phyloP scores from a whole-genome alignment of 2,329 filamentous ascomycete species.

The Nemania abortiva region DNA sequence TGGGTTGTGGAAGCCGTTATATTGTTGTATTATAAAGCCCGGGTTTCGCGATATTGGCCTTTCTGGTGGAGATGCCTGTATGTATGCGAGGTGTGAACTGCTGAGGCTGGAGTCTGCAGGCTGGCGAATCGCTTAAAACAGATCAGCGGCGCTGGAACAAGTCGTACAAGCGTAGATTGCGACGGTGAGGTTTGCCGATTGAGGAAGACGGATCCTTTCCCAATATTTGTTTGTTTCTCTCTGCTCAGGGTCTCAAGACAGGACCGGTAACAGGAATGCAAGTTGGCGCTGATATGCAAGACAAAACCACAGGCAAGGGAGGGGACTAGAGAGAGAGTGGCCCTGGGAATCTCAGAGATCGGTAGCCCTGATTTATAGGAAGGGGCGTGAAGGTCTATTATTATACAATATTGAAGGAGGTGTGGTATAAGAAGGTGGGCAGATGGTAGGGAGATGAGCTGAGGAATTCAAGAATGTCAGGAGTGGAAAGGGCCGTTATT shows the following conservation, averaged over 20 bases:
- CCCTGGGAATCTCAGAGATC: slow-evolving; percentile 26
- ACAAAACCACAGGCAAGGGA: slow-evolving; percentile 36
- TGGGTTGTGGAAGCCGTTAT: slow-evolving; percentile 48
- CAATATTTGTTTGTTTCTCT: slow-evolving; percentile 34
- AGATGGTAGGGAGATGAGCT: slow-evolving; percentile 41
- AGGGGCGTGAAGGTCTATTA: slow-evolving; percentile 45
- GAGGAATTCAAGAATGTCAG: slow-evolving; percentile 46
- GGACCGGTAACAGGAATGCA: slow-evolving; percentile 36
- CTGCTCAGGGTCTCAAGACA: slow-evolving; percentile 34
- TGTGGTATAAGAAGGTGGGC: slow-evolving; percentile 6
- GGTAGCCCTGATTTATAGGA: not conserved
- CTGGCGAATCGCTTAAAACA: slow-evolving; percentile 49
- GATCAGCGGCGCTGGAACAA: slow-evolving; percentile 47
- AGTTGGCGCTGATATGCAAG: slow-evolving; percentile 36
- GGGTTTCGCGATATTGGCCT: slow-evolving; percentile 43
- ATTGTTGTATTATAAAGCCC: slow-evolving; percentile 48
- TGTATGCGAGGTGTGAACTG: slow-evolving; percentile 44
- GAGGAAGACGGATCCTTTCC: slow-evolving; percentile 17
- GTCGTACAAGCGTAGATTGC: slow-evolving; percentile 46
- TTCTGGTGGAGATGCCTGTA: slow-evolving; percentile 37
- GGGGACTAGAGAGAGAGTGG: slow-evolving; percentile 29
- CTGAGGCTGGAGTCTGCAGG: slow-evolving; percentile 43
- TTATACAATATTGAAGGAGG: slow-evolving; percentile 36
- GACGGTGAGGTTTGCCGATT: slow-evolving; percentile 31
- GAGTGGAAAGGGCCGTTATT: slow-evolving; percentile 49